Conservation (phyloP, 768 basidiomycete species). For the Mycena amicta region DNA sequence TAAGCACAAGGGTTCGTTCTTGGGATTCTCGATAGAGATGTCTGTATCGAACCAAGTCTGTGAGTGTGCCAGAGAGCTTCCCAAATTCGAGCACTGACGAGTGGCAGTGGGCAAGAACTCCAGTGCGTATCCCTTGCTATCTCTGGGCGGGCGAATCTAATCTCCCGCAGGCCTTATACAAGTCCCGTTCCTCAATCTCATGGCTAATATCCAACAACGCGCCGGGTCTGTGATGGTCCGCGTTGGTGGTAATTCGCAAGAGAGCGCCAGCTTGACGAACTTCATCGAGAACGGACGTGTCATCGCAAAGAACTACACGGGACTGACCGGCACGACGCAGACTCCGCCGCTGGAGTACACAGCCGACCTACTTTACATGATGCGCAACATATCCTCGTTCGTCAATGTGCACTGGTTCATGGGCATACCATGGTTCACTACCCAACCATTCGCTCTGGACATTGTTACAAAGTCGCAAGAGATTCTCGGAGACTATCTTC, state of each 20-base stretch:
- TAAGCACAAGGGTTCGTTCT: constrained; percentile 39
- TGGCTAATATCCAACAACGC: constrained; percentile 68
- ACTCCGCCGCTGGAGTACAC: constrained; percentile 55
- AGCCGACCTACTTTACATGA: constrained; percentile 52
- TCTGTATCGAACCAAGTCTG: constrained; percentile 60
- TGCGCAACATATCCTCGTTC: constrained; percentile 46
- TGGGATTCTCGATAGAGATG: constrained; percentile 69
- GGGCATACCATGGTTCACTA: constrained; percentile 26
- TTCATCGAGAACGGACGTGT: constrained; percentile 46
- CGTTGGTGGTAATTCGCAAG: constrained; percentile 58
- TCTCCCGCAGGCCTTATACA: constrained; percentile 41
- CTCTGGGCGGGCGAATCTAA: background rate
- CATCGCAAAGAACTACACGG: constrained; percentile 25
- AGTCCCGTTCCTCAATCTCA: constrained; percentile 75
- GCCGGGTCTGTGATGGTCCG: constrained; percentile 66
- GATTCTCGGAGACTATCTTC: constrained; percentile 13
- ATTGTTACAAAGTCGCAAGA: constrained; percentile 6
- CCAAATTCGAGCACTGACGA: too few species aligned
- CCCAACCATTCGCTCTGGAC: constrained; percentile 1
- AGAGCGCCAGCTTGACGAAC: constrained; percentile 56
- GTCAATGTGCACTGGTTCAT: constrained; percentile 52
- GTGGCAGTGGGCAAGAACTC: constrained; percentile 54
- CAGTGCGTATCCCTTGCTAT: background rate
- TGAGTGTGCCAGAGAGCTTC: too few species aligned
- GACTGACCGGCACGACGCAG: constrained; percentile 33